Evolutionary conservation across 2,329 filamentous ascomycete species (phyloP).

Genomic region (Diaporthe capsici): DNA sequence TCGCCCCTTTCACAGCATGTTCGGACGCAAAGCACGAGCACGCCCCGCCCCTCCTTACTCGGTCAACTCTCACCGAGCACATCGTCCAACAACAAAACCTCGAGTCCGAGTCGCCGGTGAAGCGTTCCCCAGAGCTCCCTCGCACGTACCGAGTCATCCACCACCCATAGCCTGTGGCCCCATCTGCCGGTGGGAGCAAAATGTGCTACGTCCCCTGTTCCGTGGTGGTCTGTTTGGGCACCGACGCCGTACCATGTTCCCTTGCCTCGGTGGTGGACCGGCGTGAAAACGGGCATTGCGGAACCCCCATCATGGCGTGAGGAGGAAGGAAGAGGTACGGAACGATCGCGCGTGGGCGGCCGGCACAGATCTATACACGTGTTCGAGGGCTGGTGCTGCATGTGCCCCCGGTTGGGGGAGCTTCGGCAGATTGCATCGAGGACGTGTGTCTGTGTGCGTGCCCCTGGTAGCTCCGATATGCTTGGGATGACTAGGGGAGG

Average conservation of each 20-base stretch:
- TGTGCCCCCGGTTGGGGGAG: neutral
- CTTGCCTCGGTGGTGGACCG: neutral
- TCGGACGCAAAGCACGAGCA: neutral
- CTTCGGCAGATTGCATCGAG: constrained; percentile 25
- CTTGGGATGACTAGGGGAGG: neutral
- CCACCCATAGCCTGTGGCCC: neutral
- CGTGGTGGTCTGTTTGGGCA: neutral
- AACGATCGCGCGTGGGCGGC: neutral
- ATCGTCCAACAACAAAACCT: neutral
- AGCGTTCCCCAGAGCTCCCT: neutral
- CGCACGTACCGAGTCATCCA: constrained; percentile 21
- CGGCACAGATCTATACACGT: constrained; percentile 28
- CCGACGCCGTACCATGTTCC: constrained; percentile 28
- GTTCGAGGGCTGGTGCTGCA: neutral
- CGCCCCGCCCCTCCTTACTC: neutral
- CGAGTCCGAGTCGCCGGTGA: constrained; percentile 25
- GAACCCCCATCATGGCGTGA: neutral
- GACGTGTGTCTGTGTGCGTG: neutral
- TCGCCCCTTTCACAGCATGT: neutral
- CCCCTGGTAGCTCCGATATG: neutral
- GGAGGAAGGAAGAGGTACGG: neutral
- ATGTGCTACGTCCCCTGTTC: neutral
- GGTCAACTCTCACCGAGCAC: neutral
- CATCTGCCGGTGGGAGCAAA: neutral
- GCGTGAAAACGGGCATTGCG: neutral